Conservation (phyloP, 306 rosid species). For the Leucaena leucocephala region DNA sequence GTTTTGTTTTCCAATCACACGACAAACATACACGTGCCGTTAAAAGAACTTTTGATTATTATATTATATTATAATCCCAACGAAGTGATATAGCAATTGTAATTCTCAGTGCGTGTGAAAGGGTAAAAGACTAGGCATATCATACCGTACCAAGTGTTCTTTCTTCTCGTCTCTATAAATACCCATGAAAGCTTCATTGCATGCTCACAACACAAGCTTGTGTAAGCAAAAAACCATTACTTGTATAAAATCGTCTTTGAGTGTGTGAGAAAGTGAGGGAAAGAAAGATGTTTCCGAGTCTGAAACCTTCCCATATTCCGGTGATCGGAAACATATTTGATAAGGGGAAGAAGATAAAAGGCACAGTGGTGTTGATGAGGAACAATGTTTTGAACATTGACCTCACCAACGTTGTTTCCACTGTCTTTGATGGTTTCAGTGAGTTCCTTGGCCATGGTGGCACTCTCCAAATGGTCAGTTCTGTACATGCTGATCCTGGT, state of each 20-base stretch:
- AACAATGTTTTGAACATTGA: slow-evolving; percentile 25
- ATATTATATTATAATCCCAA: too few relatives aligned
- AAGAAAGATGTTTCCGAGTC: background rate
- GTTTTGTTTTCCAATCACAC: too few relatives aligned
- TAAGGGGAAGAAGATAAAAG: slow-evolving; percentile 14
- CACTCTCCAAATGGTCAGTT: slow-evolving; percentile 2
- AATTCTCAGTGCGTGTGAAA: background rate
- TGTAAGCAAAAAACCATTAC: background rate
- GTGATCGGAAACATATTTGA: background rate
- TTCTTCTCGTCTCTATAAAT: slow-evolving; percentile 4
- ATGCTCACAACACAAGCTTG: background rate
- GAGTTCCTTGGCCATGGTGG: slow-evolving; percentile 1
- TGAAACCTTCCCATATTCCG: background rate
- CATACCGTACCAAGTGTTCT: too few relatives aligned
- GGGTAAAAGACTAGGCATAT: background rate
- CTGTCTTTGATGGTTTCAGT: slow-evolving; percentile 2
- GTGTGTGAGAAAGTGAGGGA: background rate
- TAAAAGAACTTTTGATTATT: background rate
- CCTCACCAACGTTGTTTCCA: background rate
- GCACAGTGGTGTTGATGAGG: slow-evolving; percentile 5
- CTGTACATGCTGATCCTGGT: slow-evolving; percentile 6
- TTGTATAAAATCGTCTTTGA: background rate
- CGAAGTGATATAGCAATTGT: too few relatives aligned
- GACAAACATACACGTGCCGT: background rate
- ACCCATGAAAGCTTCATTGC: background rate